These are phyloP conservation scores for Cairneyella variabilis DNA, from an alignment of 495 filamentous ascomycete genomes.

Conservation along the genomic window DNA sequence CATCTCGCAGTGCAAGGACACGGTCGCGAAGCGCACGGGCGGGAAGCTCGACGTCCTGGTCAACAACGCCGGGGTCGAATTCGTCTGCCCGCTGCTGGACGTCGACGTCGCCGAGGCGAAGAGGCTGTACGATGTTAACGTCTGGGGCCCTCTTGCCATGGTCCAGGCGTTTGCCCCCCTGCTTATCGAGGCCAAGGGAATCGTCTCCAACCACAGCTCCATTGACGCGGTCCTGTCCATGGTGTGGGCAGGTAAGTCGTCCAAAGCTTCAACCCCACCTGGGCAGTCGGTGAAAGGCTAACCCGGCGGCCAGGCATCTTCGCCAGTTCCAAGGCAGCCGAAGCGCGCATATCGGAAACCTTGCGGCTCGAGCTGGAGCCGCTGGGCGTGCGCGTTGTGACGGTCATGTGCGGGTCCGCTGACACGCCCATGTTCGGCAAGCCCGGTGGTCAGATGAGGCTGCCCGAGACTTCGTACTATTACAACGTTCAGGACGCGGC, in stretches of 20 bases:
- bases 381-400: constrained; percentile 38
- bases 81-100: constrained; percentile 40
- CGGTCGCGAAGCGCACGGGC: constrained; percentile 12
- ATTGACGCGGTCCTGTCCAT: constrained; percentile 29
- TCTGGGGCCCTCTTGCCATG: constrained; percentile 44
- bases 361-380: constrained; percentile 51
- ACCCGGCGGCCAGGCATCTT: constrained; percentile 33
- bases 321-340: constrained; percentile 60
- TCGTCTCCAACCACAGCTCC: constrained; percentile 43
- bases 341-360: constrained; percentile 57
- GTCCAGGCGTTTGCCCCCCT: constrained; percentile 49
- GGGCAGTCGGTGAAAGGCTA: neutral
- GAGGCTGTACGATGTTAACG: constrained; percentile 46
- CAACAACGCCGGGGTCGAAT: constrained; percentile 46
- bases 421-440: neutral
- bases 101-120: constrained; percentile 36
- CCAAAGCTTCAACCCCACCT: neutral
- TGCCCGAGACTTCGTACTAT: neutral
- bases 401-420: neutral
- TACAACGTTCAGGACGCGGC: neutral
- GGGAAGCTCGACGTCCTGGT: constrained; percentile 43
- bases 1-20: constrained; percentile 30
- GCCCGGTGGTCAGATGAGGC: neutral
- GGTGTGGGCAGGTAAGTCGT: neutral
- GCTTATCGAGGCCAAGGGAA: constrained; percentile 40